A percentile compares a stretch with the other conserved stretches of the same genome.
These are phyloP conservation scores for Salinomyces thailandicus DNA, from an alignment of 2,329 filamentous ascomycete genomes.

Conservation along the genomic window DNA sequence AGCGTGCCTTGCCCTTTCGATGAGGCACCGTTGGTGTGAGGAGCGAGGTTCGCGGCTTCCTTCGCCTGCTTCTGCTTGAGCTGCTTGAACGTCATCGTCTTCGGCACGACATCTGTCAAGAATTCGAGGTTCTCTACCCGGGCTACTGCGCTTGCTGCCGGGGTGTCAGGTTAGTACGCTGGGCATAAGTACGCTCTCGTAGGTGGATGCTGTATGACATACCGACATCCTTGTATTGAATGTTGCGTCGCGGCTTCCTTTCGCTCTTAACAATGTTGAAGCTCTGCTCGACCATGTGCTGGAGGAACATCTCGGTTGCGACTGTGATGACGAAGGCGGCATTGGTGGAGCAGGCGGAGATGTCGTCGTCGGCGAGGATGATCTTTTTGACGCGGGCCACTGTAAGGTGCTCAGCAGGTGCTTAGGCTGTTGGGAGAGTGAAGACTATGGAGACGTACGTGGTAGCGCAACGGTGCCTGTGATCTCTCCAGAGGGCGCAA, in stretches of 20 bases:
- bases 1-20: slow-evolving; percentile 13
- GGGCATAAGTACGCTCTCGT: too few species aligned
- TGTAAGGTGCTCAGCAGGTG: slow-evolving; percentile 33
- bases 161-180: not conserved
- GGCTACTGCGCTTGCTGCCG: slow-evolving; percentile 66
- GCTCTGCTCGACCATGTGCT: slow-evolving; percentile 75
- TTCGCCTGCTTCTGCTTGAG: slow-evolving; percentile 50
- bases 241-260: slow-evolving; percentile 77
- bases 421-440: not conserved
- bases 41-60: slow-evolving; percentile 10
- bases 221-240: slow-evolving; percentile 94
- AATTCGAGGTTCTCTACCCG: slow-evolving; percentile 93
- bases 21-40: not conserved
- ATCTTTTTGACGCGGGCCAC: slow-evolving; percentile 96
- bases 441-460: slow-evolving; percentile 45
- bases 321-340: slow-evolving; percentile 89
- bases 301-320: slow-evolving; percentile 92
- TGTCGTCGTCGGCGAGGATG: slow-evolving; percentile 76
- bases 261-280: slow-evolving; percentile 85
- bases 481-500: slow-evolving; percentile 67
- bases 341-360: slow-evolving; percentile 79
- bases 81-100: slow-evolving; percentile 69
- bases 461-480: slow-evolving; percentile 79
- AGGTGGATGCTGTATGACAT: slow-evolving; percentile 24
- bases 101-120: slow-evolving; percentile 79